phyloP scores from a whole-genome alignment of 345 rosid species.

The Eucalyptus melliodora region DNA sequence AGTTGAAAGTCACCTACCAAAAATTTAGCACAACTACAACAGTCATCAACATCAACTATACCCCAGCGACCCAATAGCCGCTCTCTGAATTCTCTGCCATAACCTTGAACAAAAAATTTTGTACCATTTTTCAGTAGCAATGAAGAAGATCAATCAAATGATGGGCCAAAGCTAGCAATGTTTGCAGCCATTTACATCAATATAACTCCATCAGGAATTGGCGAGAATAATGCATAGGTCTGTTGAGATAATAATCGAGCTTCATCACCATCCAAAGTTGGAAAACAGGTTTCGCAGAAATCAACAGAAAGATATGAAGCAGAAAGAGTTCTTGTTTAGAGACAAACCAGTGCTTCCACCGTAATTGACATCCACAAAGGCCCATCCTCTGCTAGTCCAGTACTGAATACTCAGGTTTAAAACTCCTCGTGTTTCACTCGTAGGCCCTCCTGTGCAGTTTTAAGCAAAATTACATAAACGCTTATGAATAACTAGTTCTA shows the following conservation, averaged over 20 bases:
- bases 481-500: neutral
- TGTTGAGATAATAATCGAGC: neutral
- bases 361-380: constrained; percentile 87
- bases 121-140: neutral
- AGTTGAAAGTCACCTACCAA: constrained; percentile 33
- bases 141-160: neutral
- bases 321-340: neutral
- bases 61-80: constrained; percentile 77
- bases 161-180: neutral
- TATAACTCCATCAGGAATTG: neutral
- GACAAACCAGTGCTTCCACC: constrained; percentile 99
- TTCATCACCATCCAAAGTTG: neutral
- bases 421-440: constrained; percentile 65
- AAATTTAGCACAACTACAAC: constrained; percentile 87
- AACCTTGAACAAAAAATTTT: constrained; percentile 39
- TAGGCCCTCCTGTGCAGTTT: constrained; percentile 75
- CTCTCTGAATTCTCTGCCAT: constrained; percentile 91
- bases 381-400: constrained; percentile 99
- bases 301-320: neutral
- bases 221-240: neutral
- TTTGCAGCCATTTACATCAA: neutral
- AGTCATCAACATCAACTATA: constrained; percentile 90
- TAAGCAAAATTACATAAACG: neutral
- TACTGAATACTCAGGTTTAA: constrained; percentile 71
- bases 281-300: neutral